Percentiles rank a stretch among this genome's conserved stretches.
phyloP scores from a whole-genome alignment of 495 filamentous ascomycete genomes.

The Terfezia boudieri region DNA sequence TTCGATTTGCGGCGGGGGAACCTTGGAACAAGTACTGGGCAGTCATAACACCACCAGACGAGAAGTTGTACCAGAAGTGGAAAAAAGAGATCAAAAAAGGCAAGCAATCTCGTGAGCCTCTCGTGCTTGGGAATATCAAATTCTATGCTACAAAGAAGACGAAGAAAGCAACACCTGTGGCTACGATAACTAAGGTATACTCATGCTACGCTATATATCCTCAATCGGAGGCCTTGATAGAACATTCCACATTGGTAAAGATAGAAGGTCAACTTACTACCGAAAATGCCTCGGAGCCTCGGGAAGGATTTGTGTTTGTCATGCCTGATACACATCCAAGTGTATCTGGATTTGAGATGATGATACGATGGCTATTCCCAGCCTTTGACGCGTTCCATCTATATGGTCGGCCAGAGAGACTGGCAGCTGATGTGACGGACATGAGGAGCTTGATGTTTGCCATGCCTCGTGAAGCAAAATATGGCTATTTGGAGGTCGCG shows the following conservation, averaged over 20 bases:
- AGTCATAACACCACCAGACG: conserved; percentile 73
- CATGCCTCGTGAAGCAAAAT: conserved; percentile 62
- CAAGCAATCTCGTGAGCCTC: conserved; percentile 42
- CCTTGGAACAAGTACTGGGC: conserved; percentile 96
- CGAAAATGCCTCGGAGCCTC: background rate
- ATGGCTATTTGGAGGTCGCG: conserved; percentile 73
- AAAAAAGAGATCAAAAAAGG: conserved; percentile 64
- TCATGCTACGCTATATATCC: conserved; percentile 91
- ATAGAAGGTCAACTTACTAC: conserved; percentile 69
- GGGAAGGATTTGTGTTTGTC: conserved; percentile 84
- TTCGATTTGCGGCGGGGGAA: conserved; percentile 86
- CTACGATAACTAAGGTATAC: conserved; percentile 73
- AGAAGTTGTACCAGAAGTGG: conserved; percentile 68
- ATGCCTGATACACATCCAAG: conserved; percentile 90
- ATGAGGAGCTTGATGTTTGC: conserved; percentile 90
- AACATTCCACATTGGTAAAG: conserved; percentile 84
- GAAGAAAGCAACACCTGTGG: conserved; percentile 77
- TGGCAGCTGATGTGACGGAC: conserved; percentile 73
- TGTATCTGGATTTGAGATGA: conserved; percentile 84
- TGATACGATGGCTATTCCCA: conserved; percentile 86
- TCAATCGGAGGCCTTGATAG: conserved; percentile 75
- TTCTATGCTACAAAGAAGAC: conserved; percentile 91
- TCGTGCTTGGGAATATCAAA: conserved; percentile 33
- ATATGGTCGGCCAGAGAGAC: conserved; percentile 70
- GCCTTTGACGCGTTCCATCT: conserved; percentile 82